Base-by-base conservation (phyloP, 2,329 filamentous ascomycete species). In the Alternaria tenuissima region DNA sequence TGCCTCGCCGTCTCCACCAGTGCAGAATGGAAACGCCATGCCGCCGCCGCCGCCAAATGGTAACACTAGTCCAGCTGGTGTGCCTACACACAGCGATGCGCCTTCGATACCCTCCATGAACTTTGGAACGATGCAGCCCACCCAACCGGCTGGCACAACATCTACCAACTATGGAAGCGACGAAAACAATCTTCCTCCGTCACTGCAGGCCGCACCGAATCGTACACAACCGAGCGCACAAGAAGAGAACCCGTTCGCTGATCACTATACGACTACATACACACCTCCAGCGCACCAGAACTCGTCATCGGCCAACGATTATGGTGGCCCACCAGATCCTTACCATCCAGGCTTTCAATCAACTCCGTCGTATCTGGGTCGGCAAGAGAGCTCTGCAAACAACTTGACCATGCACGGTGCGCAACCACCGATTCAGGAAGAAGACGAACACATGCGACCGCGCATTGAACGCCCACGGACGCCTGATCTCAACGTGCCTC, bases 341-440 rank as follows among this genome's bases (percentile, higher is more conserved):
- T 78, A 77, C 48, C 68, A 76, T 24, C 73, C 76, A 3, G 68
- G 72, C 1, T 81, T 75, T 44, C 73, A 78, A 52, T 71, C 72
- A 18, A 82, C 80, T 24, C 78, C 78, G 4, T 79, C 76, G 4
- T 83, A 82, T 60, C 63, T 82, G 28, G 77, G 78, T 3, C 69
- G 81, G 42, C 81, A 83, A 67, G 73, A 78, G 61, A 81, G 79
- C 57, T 78, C 80, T 28, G 75, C 69, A 5, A 78, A 81, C 57
- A 78, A 81, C 26, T 46, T 81, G 52, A 82, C 80, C 2, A 84
- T 84, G 82, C 81, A 82, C 55, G 82, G 81, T 8, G 77, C 68
- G n/a, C 67, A 66, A 43, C 52, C 62, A 18, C 42, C 59, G 8
- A 65, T 74, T 43, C 60, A 59, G 22, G 75, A 76, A 43, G 75